Evolutionary conservation across 306 rosid species (phyloP).

Genomic region (Pterocarpus macrocarpus): DNA sequence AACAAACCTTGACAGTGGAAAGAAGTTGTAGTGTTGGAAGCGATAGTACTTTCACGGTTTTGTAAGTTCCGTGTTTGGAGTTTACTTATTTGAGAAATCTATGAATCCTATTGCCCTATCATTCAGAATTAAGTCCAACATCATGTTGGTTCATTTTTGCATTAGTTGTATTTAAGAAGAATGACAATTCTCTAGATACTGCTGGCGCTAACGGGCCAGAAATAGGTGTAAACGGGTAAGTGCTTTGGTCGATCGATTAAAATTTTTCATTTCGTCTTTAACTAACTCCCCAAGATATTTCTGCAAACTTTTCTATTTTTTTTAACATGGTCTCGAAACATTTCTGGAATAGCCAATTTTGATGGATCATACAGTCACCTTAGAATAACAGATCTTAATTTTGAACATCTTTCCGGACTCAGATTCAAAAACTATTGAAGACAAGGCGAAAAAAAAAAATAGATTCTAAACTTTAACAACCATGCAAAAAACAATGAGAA

Average conservation of each 20-base stretch:
- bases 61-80: neutral
- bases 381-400: no score
- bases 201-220: neutral
- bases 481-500: neutral
- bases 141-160: neutral
- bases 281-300: neutral
- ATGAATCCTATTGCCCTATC: neutral
- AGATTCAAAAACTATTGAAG: slow-evolving; percentile 8
- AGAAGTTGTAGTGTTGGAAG: no score
- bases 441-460: neutral
- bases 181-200: neutral
- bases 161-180: neutral
- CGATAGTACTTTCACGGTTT: no score
- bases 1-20: neutral
- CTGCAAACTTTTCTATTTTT: neutral
- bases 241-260: neutral
- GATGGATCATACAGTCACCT: no score
- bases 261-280: neutral
- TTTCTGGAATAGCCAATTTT: no score
- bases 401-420: neutral
- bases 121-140: neutral
- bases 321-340: no score
- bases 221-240: no score
- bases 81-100: neutral
- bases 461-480: neutral